Conservation (phyloP, 176 grass and related monocot genomes). For the maize (Zea mays) region DNA sequence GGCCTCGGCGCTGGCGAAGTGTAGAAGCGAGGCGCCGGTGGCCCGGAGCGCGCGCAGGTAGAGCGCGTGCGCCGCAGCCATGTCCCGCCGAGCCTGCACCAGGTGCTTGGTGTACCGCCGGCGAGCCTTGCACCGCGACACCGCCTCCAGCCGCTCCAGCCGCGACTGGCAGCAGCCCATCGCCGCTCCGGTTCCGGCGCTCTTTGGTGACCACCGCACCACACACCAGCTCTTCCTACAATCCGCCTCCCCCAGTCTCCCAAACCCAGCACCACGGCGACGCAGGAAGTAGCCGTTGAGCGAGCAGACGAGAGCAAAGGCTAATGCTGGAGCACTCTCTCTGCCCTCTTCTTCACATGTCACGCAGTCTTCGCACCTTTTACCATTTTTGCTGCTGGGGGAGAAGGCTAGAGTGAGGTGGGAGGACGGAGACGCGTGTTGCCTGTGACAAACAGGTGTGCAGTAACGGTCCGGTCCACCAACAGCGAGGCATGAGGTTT, state of each 20-base stretch:
- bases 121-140: conserved; percentile 91
- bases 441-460: conserved; percentile 15
- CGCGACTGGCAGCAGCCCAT: conserved; percentile 73
- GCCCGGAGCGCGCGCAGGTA: conserved; percentile 84
- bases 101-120: conserved; percentile 90
- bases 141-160: conserved; percentile 81
- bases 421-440: conserved; percentile 11
- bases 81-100: conserved; percentile 68
- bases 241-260: background rate
- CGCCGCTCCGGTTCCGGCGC: background rate
- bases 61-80: conserved; percentile 82
- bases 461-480: background rate
- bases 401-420: background rate
- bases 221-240: background rate
- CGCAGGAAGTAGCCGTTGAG: conserved; percentile 14
- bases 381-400: conserved; percentile 17
- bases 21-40: conserved; percentile 78
- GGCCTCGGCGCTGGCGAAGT: conserved; percentile 86
- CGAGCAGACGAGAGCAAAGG: background rate
- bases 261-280: background rate
- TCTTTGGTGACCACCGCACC: background rate
- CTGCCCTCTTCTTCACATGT: background rate
- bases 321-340: background rate
- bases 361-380: background rate
- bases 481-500: conserved; percentile 6